Conservation (phyloP, 768 basidiomycete genomes). For the Chiua virens region DNA sequence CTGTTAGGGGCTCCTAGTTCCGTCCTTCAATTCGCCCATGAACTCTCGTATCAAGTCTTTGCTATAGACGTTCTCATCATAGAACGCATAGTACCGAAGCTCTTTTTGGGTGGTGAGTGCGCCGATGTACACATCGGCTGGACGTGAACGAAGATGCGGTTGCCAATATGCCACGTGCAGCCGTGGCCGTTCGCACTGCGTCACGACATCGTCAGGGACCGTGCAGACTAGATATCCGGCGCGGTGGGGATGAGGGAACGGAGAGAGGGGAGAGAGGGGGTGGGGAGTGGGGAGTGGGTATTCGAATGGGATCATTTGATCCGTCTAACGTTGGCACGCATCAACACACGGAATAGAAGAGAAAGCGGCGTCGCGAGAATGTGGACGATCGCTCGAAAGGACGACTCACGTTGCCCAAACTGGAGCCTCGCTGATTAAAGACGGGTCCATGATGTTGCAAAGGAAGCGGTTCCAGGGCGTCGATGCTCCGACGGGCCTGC, state of each 20-base stretch:
- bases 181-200: background rate
- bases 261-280: background rate
- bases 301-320: background rate
- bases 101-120: no score
- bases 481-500: background rate
- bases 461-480: background rate
- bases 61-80: no score
- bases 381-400: no score
- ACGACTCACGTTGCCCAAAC: no score
- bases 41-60: no score
- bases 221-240: background rate
- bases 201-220: background rate
- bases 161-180: slow-evolving; percentile 4
- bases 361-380: no score
- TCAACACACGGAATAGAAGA: no score
- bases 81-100: no score
- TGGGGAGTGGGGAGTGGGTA: slow-evolving; percentile 1
- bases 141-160: slow-evolving; percentile 40
- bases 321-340: background rate
- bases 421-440: slow-evolving; percentile 17
- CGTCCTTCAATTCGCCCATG: no score
- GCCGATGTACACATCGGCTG: slow-evolving; percentile 12
- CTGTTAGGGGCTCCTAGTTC: no score
- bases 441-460: slow-evolving; percentile 12
- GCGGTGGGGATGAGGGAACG: background rate